Percentiles rank a stretch among this genome's conserved stretches.
phyloP scores from a whole-genome alignment of 2,329 filamentous ascomycete genomes.

The Juglanconis sp. region DNA sequence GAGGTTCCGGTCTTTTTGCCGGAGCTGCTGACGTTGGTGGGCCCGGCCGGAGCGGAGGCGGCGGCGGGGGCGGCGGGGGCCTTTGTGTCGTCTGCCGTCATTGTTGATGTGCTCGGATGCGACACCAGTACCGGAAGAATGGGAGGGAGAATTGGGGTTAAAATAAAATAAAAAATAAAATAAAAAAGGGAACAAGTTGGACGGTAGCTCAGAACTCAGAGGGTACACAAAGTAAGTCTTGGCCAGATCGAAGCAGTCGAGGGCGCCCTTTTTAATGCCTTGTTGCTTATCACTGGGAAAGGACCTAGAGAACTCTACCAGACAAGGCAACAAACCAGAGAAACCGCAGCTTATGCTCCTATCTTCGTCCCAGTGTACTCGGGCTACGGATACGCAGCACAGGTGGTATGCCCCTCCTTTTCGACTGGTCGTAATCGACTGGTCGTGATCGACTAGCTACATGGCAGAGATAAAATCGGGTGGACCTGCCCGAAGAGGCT shows the following conservation, averaged over 20 bases:
- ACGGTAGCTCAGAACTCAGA: too few species aligned
- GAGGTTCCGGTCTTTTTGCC: constrained; percentile 5
- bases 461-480: not conserved
- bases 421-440: too few species aligned
- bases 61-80: not conserved
- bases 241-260: not conserved
- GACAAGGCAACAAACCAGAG: not conserved
- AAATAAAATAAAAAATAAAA: too few species aligned
- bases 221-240: too few species aligned
- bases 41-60: constrained; percentile 3
- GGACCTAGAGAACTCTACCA: too few species aligned
- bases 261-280: not conserved
- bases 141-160: too few species aligned
- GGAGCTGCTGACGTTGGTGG: not conserved
- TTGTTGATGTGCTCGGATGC: not conserved
- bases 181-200: too few species aligned
- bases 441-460: too few species aligned
- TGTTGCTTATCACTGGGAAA: too few species aligned
- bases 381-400: too few species aligned
- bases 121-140: too few species aligned
- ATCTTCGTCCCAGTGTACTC: constrained; percentile 3
- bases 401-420: too few species aligned
- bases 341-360: not conserved
- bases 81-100: constrained; percentile 13
- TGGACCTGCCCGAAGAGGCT: constrained; percentile 7